Percentiles rank a stretch among this genome's conserved stretches.
These are phyloP conservation scores for Trypanosoma rangeli DNA, from an alignment of 208 protist species.

Conservation along the genomic window DNA sequence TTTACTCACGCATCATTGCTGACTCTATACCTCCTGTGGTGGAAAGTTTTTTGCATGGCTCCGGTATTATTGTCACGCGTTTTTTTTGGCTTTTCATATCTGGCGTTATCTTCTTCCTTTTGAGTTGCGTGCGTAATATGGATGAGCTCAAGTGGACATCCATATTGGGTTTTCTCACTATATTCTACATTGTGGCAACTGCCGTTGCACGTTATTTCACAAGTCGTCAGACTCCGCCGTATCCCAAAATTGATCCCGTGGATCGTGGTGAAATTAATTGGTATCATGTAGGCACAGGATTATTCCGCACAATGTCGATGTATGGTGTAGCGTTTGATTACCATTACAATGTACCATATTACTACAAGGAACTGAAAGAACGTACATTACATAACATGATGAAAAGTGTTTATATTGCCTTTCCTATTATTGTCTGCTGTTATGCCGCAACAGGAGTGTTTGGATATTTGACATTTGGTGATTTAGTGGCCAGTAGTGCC, in stretches of 20 bases:
- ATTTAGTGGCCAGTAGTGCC: slow-evolving; percentile 28
- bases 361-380: slow-evolving; percentile 73
- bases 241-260: slow-evolving; percentile 42
- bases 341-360: slow-evolving; percentile 81
- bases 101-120: slow-evolving; percentile 67
- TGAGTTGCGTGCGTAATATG: slow-evolving; percentile 76
- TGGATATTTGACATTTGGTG: slow-evolving; percentile 76
- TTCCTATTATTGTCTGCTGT: slow-evolving; percentile 61
- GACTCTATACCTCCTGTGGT: slow-evolving; percentile 71
- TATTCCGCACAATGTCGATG: slow-evolving; percentile 55
- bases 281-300: slow-evolving; percentile 27
- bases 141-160: slow-evolving; percentile 86
- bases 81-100: slow-evolving; percentile 55
- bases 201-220: slow-evolving; percentile 64
- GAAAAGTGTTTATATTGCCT: slow-evolving; percentile 51
- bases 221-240: slow-evolving; percentile 27
- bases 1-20: slow-evolving; percentile 70
- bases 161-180: slow-evolving; percentile 76
- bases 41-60: slow-evolving; percentile 26
- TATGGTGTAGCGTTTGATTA: slow-evolving; percentile 68
- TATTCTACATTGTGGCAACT: slow-evolving; percentile 78
- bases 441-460: slow-evolving; percentile 58
- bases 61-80: slow-evolving; percentile 35
- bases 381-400: slow-evolving; percentile 58
- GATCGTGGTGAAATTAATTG: slow-evolving; percentile 43